Percentiles rank a stretch among this genome's conserved stretches.
These are phyloP conservation scores for Dothistroma pini DNA, from an alignment of 2,329 filamentous ascomycete species.

Conservation along the genomic window DNA sequence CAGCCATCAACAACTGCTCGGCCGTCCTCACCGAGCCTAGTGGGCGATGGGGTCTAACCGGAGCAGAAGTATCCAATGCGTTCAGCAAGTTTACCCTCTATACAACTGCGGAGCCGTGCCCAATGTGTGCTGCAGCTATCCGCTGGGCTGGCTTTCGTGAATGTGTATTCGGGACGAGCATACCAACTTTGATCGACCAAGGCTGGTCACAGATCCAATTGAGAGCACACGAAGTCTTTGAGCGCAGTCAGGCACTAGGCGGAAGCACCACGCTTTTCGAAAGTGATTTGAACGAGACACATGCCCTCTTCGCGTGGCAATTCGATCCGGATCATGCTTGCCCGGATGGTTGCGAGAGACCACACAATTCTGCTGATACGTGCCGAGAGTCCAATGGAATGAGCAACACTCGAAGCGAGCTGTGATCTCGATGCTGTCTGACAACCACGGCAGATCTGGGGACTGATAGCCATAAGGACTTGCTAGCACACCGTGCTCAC, in stretches of 20 bases:
- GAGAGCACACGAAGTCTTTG: slow-evolving; percentile 46
- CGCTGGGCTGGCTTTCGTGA: slow-evolving; percentile 55
- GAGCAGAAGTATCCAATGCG: slow-evolving; percentile 42
- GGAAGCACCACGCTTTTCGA: slow-evolving; percentile 41
- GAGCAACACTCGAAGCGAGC: background rate
- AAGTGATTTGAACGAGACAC: slow-evolving; percentile 50
- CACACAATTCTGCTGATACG: background rate
- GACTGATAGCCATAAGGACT: background rate
- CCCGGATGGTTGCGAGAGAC: slow-evolving; percentile 34
- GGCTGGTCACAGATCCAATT: slow-evolving; percentile 54
- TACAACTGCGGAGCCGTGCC: slow-evolving; percentile 56
- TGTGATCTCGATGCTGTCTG: background rate
- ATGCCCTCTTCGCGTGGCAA: slow-evolving; percentile 55
- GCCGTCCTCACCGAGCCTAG: slow-evolving; percentile 45
- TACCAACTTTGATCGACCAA: slow-evolving; percentile 43
- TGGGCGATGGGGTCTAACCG: slow-evolving; percentile 45
- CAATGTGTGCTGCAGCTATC: slow-evolving; percentile 57
- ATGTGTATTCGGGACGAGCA: slow-evolving; percentile 54
- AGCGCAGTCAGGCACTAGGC: slow-evolving; percentile 36
- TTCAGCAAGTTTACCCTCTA: slow-evolving; percentile 51
- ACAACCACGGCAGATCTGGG: background rate
- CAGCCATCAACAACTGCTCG: slow-evolving; percentile 54
- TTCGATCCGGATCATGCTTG: slow-evolving; percentile 40
- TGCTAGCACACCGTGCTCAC: background rate
- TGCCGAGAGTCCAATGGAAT: background rate